phyloP scores from a whole-genome alignment of 2,329 filamentous ascomycete species.

The Fusarium solani-melongenae region DNA sequence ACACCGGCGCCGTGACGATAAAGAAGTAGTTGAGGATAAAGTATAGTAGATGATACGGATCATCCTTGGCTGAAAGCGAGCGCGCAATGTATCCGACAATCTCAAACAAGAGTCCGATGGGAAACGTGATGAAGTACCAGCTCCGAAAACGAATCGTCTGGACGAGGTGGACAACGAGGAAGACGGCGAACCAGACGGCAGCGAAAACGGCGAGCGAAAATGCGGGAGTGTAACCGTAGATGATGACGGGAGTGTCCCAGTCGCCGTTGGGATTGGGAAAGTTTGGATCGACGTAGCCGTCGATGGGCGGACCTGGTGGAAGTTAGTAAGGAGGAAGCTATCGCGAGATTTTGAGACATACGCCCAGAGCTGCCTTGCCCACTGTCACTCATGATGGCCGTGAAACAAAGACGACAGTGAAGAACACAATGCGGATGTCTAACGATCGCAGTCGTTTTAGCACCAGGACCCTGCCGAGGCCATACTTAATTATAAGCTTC shows the following conservation, averaged over 20 bases:
- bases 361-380: conserved; percentile 12
- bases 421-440: not conserved
- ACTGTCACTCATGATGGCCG: conserved; percentile 24
- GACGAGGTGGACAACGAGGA: conserved; percentile 51
- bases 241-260: conserved; percentile 60
- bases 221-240: conserved; percentile 62
- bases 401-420: not conserved
- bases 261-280: conserved; percentile 60
- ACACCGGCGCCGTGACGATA: conserved; percentile 69
- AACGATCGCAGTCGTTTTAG: not conserved
- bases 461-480: conserved; percentile 10
- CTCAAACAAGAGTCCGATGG: conserved; percentile 59
- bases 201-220: conserved; percentile 57
- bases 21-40: conserved; percentile 71
- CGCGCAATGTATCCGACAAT: conserved; percentile 62
- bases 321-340: not conserved
- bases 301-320: conserved; percentile 9
- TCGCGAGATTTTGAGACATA: not conserved
- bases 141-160: conserved; percentile 52
- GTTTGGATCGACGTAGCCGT: conserved; percentile 62
- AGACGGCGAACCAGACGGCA: conserved; percentile 56
- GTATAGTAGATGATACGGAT: conserved; percentile 65
- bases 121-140: conserved; percentile 60
- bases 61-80: conserved; percentile 57
- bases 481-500: conserved; percentile 23